Evolutionary conservation across 257 asterid genomes (phyloP).

Genomic region (Nicotiana tomentosiformis): DNA sequence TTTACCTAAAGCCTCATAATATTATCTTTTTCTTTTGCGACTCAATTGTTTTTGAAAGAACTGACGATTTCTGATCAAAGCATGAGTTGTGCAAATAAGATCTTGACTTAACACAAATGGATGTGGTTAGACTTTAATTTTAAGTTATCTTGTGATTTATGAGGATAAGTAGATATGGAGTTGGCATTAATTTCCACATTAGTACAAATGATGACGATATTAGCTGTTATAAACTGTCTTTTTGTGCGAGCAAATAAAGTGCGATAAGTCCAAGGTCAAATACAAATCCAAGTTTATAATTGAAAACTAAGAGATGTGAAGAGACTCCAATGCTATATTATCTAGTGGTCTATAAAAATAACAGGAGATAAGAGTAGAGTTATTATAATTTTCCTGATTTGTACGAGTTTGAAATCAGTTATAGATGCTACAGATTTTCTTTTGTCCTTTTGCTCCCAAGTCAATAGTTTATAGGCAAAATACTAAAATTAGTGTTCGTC

Average conservation of each 20-base stretch:
- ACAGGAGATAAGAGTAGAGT: neutral
- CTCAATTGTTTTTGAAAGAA: neutral
- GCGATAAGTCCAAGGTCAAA: neutral
- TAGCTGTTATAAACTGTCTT: neutral
- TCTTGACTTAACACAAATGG: too few relatives aligned
- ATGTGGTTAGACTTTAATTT: too few relatives aligned
- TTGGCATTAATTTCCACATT: too few relatives aligned
- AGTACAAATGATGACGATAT: neutral
- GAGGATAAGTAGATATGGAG: too few relatives aligned
- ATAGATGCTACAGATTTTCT: too few relatives aligned
- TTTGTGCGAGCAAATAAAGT: neutral
- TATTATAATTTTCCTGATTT: neutral
- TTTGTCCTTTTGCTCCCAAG: too few relatives aligned
- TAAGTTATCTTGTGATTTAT: too few relatives aligned
- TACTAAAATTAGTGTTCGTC: too few relatives aligned
- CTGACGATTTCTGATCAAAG: neutral
- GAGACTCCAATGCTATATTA: neutral
- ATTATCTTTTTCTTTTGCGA: too few relatives aligned
- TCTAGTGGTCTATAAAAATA: neutral
- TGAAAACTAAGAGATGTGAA: neutral
- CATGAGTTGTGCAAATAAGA: neutral
- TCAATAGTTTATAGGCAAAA: too few relatives aligned
- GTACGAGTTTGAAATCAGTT: neutral
- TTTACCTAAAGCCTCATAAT: too few relatives aligned
- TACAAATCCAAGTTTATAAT: neutral